Evolutionary conservation across 345 rosid genomes (phyloP).

Genomic region (Reutealis trisperma): DNA sequence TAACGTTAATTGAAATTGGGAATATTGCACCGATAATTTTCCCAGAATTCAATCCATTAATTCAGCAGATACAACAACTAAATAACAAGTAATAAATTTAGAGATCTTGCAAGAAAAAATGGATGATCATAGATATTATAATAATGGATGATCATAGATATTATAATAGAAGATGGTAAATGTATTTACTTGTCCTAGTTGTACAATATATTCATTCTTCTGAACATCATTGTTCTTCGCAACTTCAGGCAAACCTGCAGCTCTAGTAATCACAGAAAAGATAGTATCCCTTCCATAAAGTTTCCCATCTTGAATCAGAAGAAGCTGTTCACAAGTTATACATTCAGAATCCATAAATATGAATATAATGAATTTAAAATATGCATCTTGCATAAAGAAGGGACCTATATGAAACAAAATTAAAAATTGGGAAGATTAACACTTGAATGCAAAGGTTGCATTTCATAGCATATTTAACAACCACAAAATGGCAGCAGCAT

Average conservation of each 20-base stretch:
- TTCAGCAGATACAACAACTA: background rate
- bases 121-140: too few relatives aligned
- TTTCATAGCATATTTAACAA: too few relatives aligned
- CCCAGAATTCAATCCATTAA: background rate
- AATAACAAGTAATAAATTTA: background rate
- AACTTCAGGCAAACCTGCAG: conserved; percentile 71
- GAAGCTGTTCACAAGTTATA: conserved; percentile 53
- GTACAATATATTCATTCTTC: conserved; percentile 68
- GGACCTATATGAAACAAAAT: too few relatives aligned
- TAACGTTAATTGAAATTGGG: background rate
- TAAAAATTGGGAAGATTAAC: too few relatives aligned
- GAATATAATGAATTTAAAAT: background rate
- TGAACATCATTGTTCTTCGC: conserved; percentile 64
- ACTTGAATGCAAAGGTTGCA: too few relatives aligned
- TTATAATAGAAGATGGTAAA: conserved; percentile 2
- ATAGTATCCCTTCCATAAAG: conserved; percentile 86
- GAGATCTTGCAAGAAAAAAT: too few relatives aligned
- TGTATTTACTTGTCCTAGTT: conserved; percentile 66
- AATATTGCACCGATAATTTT: too few relatives aligned
- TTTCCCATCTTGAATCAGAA: conserved; percentile 96
- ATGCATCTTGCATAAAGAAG: too few relatives aligned
- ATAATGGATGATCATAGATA: background rate
- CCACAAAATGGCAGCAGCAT: too few relatives aligned
- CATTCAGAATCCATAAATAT: conserved; percentile 15
- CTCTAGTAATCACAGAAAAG: conserved; percentile 63